Conservation (phyloP, 2,329 filamentous ascomycete genomes). For the Colletotrichum echinochloae region DNA sequence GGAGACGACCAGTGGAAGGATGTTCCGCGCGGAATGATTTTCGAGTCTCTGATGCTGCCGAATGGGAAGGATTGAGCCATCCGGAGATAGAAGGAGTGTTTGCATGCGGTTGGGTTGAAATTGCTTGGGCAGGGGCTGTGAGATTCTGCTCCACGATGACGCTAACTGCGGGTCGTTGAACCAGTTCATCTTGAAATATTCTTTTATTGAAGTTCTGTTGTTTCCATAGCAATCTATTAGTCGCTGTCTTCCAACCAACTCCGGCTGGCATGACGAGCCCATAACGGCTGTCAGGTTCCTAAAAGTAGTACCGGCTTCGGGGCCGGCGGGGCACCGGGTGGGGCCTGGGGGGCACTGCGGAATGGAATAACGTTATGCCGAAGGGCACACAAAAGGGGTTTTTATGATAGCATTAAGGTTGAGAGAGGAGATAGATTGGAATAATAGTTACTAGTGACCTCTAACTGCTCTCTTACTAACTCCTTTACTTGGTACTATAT, state of each 20-base stretch:
- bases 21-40: constrained; percentile 12
- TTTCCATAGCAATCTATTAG: not conserved
- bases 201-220: not conserved
- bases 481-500: too few species aligned
- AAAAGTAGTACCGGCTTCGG: too few species aligned
- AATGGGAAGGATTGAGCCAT: not conserved
- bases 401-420: too few species aligned
- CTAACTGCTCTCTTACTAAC: too few species aligned
- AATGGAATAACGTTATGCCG: too few species aligned
- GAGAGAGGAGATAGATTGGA: too few species aligned
- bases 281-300: too few species aligned
- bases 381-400: too few species aligned
- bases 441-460: too few species aligned
- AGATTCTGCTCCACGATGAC: not conserved
- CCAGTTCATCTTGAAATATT: not conserved
- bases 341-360: too few species aligned
- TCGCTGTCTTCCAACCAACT: not conserved
- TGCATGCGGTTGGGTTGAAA: too few species aligned
- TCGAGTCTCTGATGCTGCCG: constrained; percentile 5
- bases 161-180: not conserved
- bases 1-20: constrained; percentile 23
- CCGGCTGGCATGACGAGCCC: not conserved
- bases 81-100: not conserved
- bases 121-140: not conserved
- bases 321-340: too few species aligned